Percentiles rank a stretch among this genome's conserved stretches.
Evolutionary conservation across 2,329 filamentous ascomycete species (phyloP).

Genomic region (Fusarium dimerum): DNA sequence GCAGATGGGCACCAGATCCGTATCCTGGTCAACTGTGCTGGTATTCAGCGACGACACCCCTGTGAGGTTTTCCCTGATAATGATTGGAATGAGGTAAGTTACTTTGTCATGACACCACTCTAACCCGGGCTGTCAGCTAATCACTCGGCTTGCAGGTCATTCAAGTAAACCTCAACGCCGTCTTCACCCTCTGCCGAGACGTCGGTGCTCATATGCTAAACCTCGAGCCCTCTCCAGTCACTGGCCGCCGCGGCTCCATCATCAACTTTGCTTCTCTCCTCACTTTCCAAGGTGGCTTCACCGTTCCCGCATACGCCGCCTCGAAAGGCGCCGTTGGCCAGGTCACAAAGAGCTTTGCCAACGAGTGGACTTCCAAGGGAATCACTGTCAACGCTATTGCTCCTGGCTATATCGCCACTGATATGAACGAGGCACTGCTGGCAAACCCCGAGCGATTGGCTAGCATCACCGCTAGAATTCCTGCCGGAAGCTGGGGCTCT

Average conservation of each 20-base stretch:
- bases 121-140: background rate
- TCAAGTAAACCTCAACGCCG: constrained; percentile 82
- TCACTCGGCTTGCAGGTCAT: constrained; percentile 55
- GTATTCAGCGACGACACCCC: constrained; percentile 79
- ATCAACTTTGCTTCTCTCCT: constrained; percentile 85
- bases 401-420: constrained; percentile 88
- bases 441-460: constrained; percentile 68
- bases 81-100: constrained; percentile 69
- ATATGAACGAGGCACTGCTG: constrained; percentile 87
- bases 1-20: constrained; percentile 65
- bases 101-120: background rate
- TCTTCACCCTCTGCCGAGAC: constrained; percentile 78
- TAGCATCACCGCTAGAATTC: constrained; percentile 79
- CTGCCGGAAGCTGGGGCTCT: constrained; percentile 78
- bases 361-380: constrained; percentile 81
- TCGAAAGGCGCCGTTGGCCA: constrained; percentile 84
- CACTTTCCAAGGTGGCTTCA: constrained; percentile 84
- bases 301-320: constrained; percentile 84
- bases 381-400: constrained; percentile 87
- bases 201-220: constrained; percentile 77
- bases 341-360: constrained; percentile 80
- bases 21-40: constrained; percentile 84
- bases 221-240: constrained; percentile 47
- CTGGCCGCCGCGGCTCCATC: constrained; percentile 66
- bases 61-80: constrained; percentile 72